A percentile compares a stretch with the other conserved stretches of the same genome.
Evolutionary conservation across 2,329 filamentous ascomycete species (phyloP).

Genomic region (Trichoderma sp.): DNA sequence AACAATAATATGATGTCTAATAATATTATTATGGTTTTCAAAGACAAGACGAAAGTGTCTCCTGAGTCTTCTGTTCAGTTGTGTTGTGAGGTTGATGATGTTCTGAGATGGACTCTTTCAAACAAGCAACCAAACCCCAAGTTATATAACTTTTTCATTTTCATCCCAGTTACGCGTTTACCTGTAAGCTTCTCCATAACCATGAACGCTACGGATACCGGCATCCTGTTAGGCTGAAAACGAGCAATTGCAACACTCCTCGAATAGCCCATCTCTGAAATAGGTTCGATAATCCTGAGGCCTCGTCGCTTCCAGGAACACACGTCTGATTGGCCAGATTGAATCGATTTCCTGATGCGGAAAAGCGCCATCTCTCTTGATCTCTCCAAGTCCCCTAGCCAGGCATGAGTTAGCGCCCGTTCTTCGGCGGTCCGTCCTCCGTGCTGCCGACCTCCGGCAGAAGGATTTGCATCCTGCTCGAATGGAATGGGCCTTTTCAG

Average conservation of each 20-base stretch:
- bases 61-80: background rate
- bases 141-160: constrained; percentile 6
- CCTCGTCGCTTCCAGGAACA: background rate
- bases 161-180: background rate
- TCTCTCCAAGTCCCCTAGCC: background rate
- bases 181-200: background rate
- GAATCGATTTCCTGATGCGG: background rate
- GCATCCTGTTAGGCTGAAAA: background rate
- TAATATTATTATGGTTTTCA: background rate
- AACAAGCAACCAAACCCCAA: background rate
- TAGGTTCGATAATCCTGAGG: background rate
- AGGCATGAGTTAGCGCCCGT: background rate
- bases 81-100: background rate
- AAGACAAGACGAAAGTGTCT: background rate
- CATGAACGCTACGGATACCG: background rate
- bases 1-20: background rate
- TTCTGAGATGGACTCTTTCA: background rate
- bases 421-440: background rate
- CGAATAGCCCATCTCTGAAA: background rate
- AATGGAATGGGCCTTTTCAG: background rate
- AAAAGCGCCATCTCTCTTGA: constrained; percentile 6
- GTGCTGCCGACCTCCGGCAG: background rate
- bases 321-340: background rate
- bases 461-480: background rate
- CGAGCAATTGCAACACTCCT: background rate